phyloP scores from a whole-genome alignment of 768 basidiomycete species.

The Lentinula boryana region DNA sequence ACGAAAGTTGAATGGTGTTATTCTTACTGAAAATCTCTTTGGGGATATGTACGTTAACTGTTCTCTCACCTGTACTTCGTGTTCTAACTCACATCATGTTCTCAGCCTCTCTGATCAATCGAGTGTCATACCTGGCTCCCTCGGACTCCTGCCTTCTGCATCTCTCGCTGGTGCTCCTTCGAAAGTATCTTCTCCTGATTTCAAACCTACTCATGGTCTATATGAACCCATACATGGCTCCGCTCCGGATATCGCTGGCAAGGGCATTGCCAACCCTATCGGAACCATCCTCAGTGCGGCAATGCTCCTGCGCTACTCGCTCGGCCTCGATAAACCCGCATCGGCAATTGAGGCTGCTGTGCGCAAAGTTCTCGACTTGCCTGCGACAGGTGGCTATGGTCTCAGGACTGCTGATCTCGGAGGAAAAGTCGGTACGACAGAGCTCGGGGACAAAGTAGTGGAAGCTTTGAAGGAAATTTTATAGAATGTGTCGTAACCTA shows the following conservation, averaged over 20 bases:
- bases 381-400: constrained; percentile 65
- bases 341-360: constrained; percentile 88
- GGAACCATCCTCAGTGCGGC: constrained; percentile 94
- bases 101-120: constrained; percentile 89
- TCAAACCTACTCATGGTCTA: constrained; percentile 77
- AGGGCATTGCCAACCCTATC: constrained; percentile 91
- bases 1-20: constrained; percentile 88
- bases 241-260: constrained; percentile 92
- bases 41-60: constrained; percentile 80
- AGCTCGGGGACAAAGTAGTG: constrained; percentile 81
- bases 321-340: constrained; percentile 83
- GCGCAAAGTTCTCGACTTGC: constrained; percentile 74
- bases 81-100: not conserved
- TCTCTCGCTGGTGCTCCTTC: constrained; percentile 88
- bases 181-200: constrained; percentile 40
- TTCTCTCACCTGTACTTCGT: too few relatives aligned
- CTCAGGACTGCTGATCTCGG: constrained; percentile 85
- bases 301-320: constrained; percentile 90
- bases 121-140: constrained; percentile 96
- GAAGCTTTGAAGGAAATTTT: constrained; percentile 61
- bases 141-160: constrained; percentile 93
- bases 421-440: constrained; percentile 65
- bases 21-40: constrained; percentile 94
- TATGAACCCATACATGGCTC: constrained; percentile 98
- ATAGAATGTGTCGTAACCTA: constrained; percentile 16